Percentiles rank a stretch among this genome's conserved stretches.
phyloP scores from a whole-genome alignment of 306 rosid species.

The Macrotyloma uniflorum region DNA sequence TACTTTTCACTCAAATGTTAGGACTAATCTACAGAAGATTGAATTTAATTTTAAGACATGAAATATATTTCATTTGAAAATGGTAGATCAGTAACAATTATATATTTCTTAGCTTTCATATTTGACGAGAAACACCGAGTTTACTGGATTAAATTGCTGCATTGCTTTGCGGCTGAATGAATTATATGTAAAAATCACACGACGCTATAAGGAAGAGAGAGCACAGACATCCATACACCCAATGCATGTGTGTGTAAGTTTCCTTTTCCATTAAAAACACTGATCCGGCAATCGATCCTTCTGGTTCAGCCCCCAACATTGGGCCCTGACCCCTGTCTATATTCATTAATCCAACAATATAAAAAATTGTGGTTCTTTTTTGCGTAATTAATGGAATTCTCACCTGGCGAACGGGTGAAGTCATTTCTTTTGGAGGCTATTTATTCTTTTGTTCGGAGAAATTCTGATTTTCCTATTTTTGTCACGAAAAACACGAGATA shows the following conservation, averaged over 20 bases:
- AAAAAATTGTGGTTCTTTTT: not conserved
- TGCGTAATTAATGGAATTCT: not conserved
- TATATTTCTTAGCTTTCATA: not conserved
- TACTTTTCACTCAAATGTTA: not conserved
- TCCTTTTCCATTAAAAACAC: not conserved
- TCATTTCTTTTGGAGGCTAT: not conserved
- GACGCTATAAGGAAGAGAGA: not conserved
- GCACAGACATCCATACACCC: not conserved
- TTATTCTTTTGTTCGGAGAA: not conserved
- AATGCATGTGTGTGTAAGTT: not conserved
- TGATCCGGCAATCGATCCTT: not conserved
- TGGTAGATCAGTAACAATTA: not conserved
- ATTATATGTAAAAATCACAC: not conserved
- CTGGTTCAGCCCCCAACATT: not conserved
- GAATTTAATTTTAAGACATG: not conserved
- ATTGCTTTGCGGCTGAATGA: not conserved
- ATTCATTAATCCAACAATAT: not conserved
- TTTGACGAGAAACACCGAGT: not conserved
- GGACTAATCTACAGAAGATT: not conserved
- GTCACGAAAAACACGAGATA: not conserved
- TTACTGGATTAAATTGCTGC: slow-evolving; percentile 20
- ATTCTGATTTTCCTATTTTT: not conserved
- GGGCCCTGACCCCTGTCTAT: not conserved
- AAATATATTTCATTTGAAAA: slow-evolving; percentile 6
- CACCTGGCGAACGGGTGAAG: not conserved